phyloP scores from a whole-genome alignment of 225 moss, liverwort and hornwort genomes.

The Sphagnum contortum region DNA sequence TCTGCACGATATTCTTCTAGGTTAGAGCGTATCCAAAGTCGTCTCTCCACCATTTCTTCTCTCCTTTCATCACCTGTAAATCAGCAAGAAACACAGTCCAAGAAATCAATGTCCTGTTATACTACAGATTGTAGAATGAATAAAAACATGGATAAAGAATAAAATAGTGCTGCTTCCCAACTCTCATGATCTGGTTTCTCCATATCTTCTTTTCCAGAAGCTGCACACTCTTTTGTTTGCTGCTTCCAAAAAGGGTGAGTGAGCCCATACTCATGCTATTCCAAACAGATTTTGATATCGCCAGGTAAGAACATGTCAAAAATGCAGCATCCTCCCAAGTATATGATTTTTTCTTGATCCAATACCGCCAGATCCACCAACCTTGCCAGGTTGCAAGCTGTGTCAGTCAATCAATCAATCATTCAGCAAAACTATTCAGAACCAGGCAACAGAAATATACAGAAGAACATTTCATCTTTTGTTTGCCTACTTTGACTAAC shows the following conservation, averaged over 20 bases:
- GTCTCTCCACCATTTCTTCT: conserved; percentile 60
- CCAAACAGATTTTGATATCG: conserved; percentile 54
- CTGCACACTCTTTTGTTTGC: not conserved
- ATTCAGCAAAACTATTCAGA: not conserved
- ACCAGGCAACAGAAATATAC: not conserved
- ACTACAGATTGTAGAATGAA: not conserved
- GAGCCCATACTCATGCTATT: conserved; percentile 50
- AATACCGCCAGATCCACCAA: conserved; percentile 82
- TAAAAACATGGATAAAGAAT: not conserved
- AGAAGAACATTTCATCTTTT: not conserved
- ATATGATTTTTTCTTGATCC: conserved; percentile 70
- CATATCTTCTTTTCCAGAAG: not conserved
- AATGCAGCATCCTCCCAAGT: conserved; percentile 93
- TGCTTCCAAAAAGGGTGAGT: not conserved
- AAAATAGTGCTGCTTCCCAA: too few relatives aligned
- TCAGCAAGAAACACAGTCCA: not conserved
- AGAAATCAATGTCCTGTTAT: not conserved
- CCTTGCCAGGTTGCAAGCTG: conserved; percentile 43
- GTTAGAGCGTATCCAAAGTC: conserved; percentile 79
- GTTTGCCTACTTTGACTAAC: too few relatives aligned
- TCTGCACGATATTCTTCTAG: conserved; percentile 57
- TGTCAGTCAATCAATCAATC: not conserved
- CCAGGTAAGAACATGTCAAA: conserved; percentile 51
- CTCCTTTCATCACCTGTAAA: conserved; percentile 50
- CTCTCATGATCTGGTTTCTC: too few relatives aligned